Percentiles rank a stretch among this genome's conserved stretches.
Evolutionary conservation across 768 basidiomycete genomes (phyloP).

Genomic region (Cystobasidium ongulense): DNA sequence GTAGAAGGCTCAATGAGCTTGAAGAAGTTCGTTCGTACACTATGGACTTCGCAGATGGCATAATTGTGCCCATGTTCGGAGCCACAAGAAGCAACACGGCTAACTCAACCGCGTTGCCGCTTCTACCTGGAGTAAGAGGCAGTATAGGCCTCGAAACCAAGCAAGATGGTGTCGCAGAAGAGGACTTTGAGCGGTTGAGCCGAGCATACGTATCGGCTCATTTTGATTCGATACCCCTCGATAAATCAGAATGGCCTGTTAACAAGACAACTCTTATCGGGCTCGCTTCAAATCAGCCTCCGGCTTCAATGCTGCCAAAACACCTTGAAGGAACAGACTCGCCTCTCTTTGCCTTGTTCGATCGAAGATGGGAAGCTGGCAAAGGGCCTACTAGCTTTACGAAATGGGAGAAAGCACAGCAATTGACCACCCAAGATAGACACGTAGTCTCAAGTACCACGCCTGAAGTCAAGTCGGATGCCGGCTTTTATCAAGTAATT

Average conservation of each 20-base stretch:
- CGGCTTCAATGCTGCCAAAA: conserved; percentile 21
- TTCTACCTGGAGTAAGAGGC: conserved; percentile 8
- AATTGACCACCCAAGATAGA: background rate
- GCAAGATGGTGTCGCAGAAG: conserved; percentile 28
- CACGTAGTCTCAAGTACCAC: conserved; percentile 22
- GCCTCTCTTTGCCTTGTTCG: conserved; percentile 37
- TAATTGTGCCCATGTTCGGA: conserved; percentile 42
- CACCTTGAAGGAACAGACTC: conserved; percentile 14
- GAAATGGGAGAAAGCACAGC: conserved; percentile 37
- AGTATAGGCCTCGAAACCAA: conserved; percentile 10
- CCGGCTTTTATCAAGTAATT: conserved; percentile 37
- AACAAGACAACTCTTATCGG: conserved; percentile 36
- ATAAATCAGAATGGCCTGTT: conserved; percentile 36
- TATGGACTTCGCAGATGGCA: conserved; percentile 37
- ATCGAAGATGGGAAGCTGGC: conserved; percentile 39
- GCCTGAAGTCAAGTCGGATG: background rate
- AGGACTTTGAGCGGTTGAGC: conserved; percentile 36
- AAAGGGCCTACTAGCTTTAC: conserved; percentile 40
- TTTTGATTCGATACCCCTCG: conserved; percentile 32
- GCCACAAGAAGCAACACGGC: conserved; percentile 34
- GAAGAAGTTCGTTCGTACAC: conserved; percentile 33
- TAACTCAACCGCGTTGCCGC: conserved; percentile 23
- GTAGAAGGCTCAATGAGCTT: conserved; percentile 30
- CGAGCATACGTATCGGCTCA: conserved; percentile 31
- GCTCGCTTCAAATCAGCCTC: conserved; percentile 34